These are phyloP conservation scores for Hypoxylon sp. DNA, from an alignment of 2,329 filamentous ascomycete genomes.

Conservation along the genomic window DNA sequence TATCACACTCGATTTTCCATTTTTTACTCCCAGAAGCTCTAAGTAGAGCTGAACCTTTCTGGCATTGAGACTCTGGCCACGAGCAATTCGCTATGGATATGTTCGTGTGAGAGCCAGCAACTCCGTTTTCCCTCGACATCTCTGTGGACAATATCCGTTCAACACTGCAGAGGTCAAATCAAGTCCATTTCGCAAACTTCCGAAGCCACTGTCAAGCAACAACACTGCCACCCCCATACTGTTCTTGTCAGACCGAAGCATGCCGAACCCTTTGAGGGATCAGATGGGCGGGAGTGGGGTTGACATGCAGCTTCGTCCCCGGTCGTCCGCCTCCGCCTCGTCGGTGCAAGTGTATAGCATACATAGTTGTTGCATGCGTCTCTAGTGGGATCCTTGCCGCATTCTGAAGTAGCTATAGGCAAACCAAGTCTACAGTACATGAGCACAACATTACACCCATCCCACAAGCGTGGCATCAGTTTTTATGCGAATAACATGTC, in stretches of 20 bases:
- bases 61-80: neutral
- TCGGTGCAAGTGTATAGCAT: constrained; percentile 14
- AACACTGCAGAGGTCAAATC: constrained; percentile 1
- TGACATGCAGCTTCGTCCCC: constrained; percentile 27
- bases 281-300: constrained; percentile 34
- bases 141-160: neutral
- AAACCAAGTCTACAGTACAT: neutral
- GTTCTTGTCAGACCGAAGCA: constrained; percentile 28
- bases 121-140: neutral
- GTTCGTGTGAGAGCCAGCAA: neutral
- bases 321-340: constrained; percentile 26
- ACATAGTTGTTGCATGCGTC: constrained; percentile 30
- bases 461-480: constrained; percentile 28
- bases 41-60: constrained; percentile 22
- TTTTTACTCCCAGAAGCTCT: constrained; percentile 9
- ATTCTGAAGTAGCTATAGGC: constrained; percentile 20
- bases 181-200: neutral
- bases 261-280: constrained; percentile 22
- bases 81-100: neutral
- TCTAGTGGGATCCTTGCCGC: constrained; percentile 33
- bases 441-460: constrained; percentile 16
- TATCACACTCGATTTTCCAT: constrained; percentile 7
- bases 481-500: constrained; percentile 23
- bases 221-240: neutral
- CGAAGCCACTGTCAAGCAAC: constrained; percentile 7